Evolutionary conservation across 106 monocot genomes (phyloP).

Genomic region (Alisma plantagoaquatica): DNA sequence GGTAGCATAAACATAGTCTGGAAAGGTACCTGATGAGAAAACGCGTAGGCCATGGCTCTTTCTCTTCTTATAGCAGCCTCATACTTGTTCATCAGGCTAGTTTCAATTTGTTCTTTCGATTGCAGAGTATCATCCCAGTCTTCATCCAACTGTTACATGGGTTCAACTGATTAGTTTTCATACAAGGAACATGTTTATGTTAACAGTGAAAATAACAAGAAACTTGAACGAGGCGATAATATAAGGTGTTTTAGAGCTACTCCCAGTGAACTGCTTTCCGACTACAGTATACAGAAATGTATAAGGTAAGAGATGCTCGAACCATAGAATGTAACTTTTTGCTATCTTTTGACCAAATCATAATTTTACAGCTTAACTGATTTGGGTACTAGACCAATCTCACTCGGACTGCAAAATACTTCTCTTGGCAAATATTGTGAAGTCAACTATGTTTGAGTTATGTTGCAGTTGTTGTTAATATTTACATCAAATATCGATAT

Average conservation of each 20-base stretch:
- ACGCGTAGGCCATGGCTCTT: conserved; percentile 85
- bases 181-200: neutral
- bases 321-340: no score
- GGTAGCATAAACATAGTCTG: neutral
- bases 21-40: conserved; percentile 70
- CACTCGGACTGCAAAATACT: no score
- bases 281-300: no score
- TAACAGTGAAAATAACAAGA: neutral
- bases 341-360: no score
- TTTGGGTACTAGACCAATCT: no score
- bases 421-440: no score
- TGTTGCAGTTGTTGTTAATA: no score
- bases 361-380: no score
- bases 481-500: no score
- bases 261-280: no score
- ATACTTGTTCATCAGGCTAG: conserved; percentile 60
- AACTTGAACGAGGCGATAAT: neutral
- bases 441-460: no score
- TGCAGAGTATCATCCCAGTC: conserved; percentile 90
- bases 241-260: neutral
- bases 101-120: conserved; percentile 74
- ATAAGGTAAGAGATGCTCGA: no score
- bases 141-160: conserved; percentile 53
- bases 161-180: neutral
- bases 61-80: conserved; percentile 84